Base-by-base conservation (phyloP, 1,284 basidiomycete species). In the Cerrena zonata region DNA sequence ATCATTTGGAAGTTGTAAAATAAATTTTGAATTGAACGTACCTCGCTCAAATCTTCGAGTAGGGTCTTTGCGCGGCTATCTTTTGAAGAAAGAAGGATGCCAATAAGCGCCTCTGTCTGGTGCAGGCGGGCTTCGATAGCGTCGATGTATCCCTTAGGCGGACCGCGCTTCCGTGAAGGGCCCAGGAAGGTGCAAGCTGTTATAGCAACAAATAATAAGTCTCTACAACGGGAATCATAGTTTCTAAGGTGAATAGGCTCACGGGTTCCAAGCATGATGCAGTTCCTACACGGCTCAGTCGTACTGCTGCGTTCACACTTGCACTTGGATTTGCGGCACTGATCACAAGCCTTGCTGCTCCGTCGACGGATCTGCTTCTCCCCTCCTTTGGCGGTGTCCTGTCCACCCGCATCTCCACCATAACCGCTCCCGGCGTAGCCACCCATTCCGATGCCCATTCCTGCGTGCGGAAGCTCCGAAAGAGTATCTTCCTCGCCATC, bases 111-210 rank as follows among this genome's bases (percentile, higher is more conserved):
- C 64, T 93, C 91, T 38, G 89, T 89, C 61, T 92, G 89, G 60
- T 93, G 91, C 10, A 93, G 72, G 11, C 90, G 80, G 11, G 87
- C 87, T 66, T 93, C 90, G 60, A 93, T 91, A 23, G 89, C 89
- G 64, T 93, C 89, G 63, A 93, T 92, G 71, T 93, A 93, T 2
- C 91, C 91, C 62, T 90, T 91, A 12, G 89, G 89, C 5, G 89
- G 89, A 1, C 87, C 86, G 55, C 87, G 81, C 64, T 91, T 91
- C 55, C 86, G 78, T 10, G 84, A 89, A 2, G 87, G 86, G 1
- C 89, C 89, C 38, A 90, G 74, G 65, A 88, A 92, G 0, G 89
- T 92, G 62, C 89, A 92, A 42, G 80, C 85, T 78, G 64, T 7
- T 48, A 22, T 40, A 40, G 21, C 13, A 22, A 18, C 39, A 48